Percentiles rank a stretch among this genome's conserved stretches.
phyloP scores from a whole-genome alignment of 129 eudicot genomes.

The Heracleum sosnowskyi region DNA sequence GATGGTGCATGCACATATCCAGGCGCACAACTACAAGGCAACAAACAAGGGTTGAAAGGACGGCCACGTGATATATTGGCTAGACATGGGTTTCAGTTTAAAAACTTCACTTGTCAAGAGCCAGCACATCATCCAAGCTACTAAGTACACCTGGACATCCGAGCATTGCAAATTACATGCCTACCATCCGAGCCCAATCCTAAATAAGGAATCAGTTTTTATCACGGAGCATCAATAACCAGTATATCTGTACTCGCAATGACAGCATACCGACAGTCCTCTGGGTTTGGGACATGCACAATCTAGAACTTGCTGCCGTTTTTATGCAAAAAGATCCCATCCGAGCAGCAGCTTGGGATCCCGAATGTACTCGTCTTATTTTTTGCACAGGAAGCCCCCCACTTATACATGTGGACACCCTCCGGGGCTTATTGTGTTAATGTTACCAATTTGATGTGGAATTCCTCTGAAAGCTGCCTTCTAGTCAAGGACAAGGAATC shows the following conservation, averaged over 20 bases:
- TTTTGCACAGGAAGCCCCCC: conserved; percentile 78
- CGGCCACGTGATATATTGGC: too few relatives aligned
- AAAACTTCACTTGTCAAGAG: too few relatives aligned
- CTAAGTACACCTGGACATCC: too few relatives aligned
- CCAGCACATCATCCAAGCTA: too few relatives aligned
- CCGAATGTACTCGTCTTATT: conserved; percentile 64
- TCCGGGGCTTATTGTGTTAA: conserved; percentile 89
- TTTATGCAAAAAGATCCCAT: conserved; percentile 85
- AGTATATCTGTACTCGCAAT: conserved; percentile 78
- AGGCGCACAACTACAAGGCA: too few relatives aligned
- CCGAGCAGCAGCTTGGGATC: conserved; percentile 92
- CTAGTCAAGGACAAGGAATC: conserved; percentile 81
- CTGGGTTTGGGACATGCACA: conserved; percentile 93
- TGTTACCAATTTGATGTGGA: conserved; percentile 84
- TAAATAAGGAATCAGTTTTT: too few relatives aligned
- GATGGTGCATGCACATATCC: too few relatives aligned
- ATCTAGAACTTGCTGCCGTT: conserved; percentile 87
- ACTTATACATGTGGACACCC: conserved; percentile 98
- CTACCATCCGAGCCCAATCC: too few relatives aligned
- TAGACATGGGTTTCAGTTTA: too few relatives aligned
- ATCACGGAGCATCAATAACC: conserved; percentile 91
- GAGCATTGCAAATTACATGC: too few relatives aligned
- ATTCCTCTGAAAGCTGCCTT: conserved; percentile 72
- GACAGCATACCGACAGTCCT: conserved; percentile 88
- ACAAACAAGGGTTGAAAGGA: too few relatives aligned